These are phyloP conservation scores for Rhizophora mangle DNA, from an alignment of 345 rosid species.

Conservation along the genomic window DNA sequence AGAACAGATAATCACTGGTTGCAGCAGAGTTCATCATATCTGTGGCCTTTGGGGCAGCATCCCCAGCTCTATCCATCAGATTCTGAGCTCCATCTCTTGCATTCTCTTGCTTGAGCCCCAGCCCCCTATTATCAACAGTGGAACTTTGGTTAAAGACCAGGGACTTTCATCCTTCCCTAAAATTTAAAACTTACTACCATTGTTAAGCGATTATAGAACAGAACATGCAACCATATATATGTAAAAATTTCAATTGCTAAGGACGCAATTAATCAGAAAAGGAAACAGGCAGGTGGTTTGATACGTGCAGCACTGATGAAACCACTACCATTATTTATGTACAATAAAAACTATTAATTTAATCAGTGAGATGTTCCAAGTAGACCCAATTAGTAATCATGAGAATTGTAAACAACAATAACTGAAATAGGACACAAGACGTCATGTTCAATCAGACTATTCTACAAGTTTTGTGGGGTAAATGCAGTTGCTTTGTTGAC, in stretches of 20 bases:
- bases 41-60: slow-evolving; percentile 36
- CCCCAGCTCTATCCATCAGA: slow-evolving; percentile 28
- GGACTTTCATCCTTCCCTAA: background rate
- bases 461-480: background rate
- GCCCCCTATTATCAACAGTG: slow-evolving; percentile 12
- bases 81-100: slow-evolving; percentile 13
- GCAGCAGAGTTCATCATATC: slow-evolving; percentile 30
- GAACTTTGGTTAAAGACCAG: background rate
- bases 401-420: too few relatives aligned
- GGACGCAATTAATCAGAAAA: too few relatives aligned
- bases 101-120: slow-evolving; percentile 15
- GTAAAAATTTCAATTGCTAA: too few relatives aligned
- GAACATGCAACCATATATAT: too few relatives aligned
- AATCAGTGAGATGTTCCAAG: too few relatives aligned
- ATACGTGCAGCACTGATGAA: too few relatives aligned
- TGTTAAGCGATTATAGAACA: background rate
- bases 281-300: too few relatives aligned
- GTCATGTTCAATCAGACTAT: background rate
- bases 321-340: too few relatives aligned
- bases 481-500: too few relatives aligned
- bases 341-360: too few relatives aligned
- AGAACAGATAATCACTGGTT: slow-evolving; percentile 19
- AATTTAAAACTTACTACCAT: background rate
- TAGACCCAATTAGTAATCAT: too few relatives aligned
- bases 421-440: too few relatives aligned